A percentile compares a stretch with the other conserved stretches of the same genome.
Evolutionary conservation across 1,139 yeast genomes (phyloP).

Genomic region (Pichia sp.): DNA sequence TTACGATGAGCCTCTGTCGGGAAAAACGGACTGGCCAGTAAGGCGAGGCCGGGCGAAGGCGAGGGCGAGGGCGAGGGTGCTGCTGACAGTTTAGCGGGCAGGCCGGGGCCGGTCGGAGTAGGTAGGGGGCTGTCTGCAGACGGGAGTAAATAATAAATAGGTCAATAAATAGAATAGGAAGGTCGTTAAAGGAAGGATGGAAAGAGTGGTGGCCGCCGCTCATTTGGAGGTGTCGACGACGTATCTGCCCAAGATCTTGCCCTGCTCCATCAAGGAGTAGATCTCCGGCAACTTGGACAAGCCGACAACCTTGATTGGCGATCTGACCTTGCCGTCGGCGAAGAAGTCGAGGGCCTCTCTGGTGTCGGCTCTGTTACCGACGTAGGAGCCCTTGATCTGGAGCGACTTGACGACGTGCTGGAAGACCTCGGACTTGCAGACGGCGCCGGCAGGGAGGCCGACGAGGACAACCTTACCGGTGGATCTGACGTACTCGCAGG

Average conservation of each 20-base stretch:
- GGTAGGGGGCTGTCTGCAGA: no score
- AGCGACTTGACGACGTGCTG: constrained; percentile 63
- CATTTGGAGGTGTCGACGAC: constrained; percentile 54
- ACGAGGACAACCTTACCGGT: constrained; percentile 69
- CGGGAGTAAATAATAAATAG: background rate
- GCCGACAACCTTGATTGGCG: constrained; percentile 66
- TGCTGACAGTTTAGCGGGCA: background rate
- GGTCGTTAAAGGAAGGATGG: background rate
- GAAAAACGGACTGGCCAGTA: no score
- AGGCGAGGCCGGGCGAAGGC: background rate
- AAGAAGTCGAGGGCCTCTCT: constrained; percentile 76
- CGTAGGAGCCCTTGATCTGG: constrained; percentile 66
- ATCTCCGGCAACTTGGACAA: constrained; percentile 57
- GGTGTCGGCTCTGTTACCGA: constrained; percentile 77
- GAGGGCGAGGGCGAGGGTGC: background rate
- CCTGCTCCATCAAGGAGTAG: constrained; percentile 65
- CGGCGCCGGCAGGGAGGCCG: constrained; percentile 72
- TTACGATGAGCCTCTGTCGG: background rate
- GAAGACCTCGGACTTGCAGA: constrained; percentile 59
- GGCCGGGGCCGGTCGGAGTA: no score
- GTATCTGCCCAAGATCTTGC: constrained; percentile 70
- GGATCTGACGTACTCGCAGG: constrained; percentile 61
- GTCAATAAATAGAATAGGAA: no score
- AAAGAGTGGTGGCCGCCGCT: no score
- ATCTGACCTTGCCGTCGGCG: constrained; percentile 60